phyloP scores from a whole-genome alignment of 1,284 basidiomycete species.

The Xerocomus subilludens region DNA sequence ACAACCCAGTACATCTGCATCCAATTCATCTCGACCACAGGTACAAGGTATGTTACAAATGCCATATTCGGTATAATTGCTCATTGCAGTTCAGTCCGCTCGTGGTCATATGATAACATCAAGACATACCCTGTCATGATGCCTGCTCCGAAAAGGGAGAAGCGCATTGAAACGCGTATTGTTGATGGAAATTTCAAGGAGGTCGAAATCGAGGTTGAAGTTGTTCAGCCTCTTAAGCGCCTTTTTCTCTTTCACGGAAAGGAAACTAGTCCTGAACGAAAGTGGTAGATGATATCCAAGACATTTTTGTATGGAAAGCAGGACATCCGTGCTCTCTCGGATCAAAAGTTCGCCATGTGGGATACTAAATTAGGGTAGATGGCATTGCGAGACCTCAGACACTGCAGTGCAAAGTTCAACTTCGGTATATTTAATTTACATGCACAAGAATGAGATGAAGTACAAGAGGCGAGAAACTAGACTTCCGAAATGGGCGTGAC shows the following conservation, averaged over 20 bases:
- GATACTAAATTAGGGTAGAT: too few species aligned
- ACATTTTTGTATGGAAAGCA: too few species aligned
- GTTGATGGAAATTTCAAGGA: conserved; percentile 66
- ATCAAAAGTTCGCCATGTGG: too few species aligned
- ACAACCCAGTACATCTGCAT: conserved; percentile 32
- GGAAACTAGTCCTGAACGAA: conserved; percentile 46
- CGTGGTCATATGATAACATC: conserved; percentile 77
- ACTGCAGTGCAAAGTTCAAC: too few species aligned
- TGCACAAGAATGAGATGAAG: too few species aligned
- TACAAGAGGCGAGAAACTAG: too few species aligned
- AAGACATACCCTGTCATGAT: conserved; percentile 74
- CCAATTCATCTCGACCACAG: conserved; percentile 44
- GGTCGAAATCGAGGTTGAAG: conserved; percentile 64
- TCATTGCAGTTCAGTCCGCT: conserved; percentile 57
- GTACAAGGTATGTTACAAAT: conserved; percentile 49
- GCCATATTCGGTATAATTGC: neutral
- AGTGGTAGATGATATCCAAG: conserved; percentile 42
- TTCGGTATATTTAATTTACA: too few species aligned
- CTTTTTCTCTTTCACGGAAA: conserved; percentile 63
- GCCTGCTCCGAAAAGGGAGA: conserved; percentile 65
- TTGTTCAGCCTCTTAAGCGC: conserved; percentile 59
- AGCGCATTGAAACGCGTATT: conserved; percentile 59
- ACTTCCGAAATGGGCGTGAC: too few species aligned
- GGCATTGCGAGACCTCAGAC: too few species aligned
- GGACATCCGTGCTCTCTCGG: too few species aligned